Evolutionary conservation across 169 alveolate species (phyloP), one percentile per base, ranked within the genome.

Genomic region (Eimeria tenella): DNA sequence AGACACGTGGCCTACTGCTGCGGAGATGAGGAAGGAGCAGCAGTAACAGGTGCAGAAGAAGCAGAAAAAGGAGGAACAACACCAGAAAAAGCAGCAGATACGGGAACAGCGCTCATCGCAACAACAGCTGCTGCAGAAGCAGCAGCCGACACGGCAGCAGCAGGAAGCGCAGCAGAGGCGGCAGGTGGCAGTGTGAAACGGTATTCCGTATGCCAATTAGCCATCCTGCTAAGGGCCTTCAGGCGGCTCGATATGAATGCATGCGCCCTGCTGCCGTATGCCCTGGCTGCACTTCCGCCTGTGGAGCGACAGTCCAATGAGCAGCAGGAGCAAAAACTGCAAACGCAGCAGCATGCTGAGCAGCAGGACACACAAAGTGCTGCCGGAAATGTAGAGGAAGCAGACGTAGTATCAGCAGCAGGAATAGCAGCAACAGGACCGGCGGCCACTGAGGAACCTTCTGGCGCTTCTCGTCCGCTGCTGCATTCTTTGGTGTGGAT

Each of bases 191-290:
- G 23, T 15, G 52, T 68, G 79, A 15, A 68, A 17, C 42, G 52
- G 49, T 68, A 68, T 23, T 68, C 79, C n/a, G 79, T 68, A 8
- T 68, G 79, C 79, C 79, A 68, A 31, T 31, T 68, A 23, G 79
- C 79, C 13, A 68, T 68, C 79, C 50, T 68, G 79, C 49, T 68
- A 49, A 68, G 79, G 79, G 79, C 79, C 11, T 68, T 68, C 79
- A 68, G 79, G 49, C 79, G 79, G 79, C 79, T 68, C 17, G 79
- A 31, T 19, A 31, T 23, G 19, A 68, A 23, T 68, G 79, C 50
- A 17, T 19, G 79, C 79, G 79, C 79, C 50, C 49, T 68, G 79
- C 49, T 68, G 79, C 79, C 79, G 21, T 68, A 68, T 9, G 79
- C 79, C 17, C 21, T 68, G 17, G 31, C 50, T 23, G 25, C 79